A percentile compares a stretch with the other conserved stretches of the same genome.
Conservation (phyloP, 2,329 filamentous ascomycete species). For the Cladobotryum mycophilum region DNA sequence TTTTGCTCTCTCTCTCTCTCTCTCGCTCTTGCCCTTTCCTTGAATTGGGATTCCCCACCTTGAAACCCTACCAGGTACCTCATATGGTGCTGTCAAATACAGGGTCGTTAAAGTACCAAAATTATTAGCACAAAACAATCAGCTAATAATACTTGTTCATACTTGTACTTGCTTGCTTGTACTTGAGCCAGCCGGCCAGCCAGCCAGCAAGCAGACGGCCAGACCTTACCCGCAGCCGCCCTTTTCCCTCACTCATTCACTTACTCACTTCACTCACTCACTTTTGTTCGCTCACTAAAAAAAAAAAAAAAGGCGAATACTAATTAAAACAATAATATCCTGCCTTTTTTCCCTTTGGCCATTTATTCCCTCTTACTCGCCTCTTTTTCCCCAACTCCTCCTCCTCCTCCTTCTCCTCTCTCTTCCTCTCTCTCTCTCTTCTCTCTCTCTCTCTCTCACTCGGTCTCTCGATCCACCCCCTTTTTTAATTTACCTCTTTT, state of each 20-base stretch:
- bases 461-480: not conserved
- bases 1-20: no score
- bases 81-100: no score
- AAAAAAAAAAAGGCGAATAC: not conserved
- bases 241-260: not conserved
- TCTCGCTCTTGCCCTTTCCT: no score
- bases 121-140: no score
- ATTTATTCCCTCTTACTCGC: conserved; percentile 12
- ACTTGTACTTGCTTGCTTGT: no score
- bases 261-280: not conserved
- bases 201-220: not conserved
- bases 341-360: conserved; percentile 5
- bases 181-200: no score
- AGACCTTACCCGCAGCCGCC: not conserved
- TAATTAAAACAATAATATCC: conserved; percentile 10
- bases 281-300: conserved; percentile 5
- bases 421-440: conserved; percentile 14
- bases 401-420: conserved; percentile 1
- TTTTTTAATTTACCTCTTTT: no score
- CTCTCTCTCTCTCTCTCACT: conserved; percentile 9
- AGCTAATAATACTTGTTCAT: no score
- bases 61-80: no score
- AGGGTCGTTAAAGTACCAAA: no score
- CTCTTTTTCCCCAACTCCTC: conserved; percentile 2
- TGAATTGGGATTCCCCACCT: no score